Base-by-base conservation (phyloP, 192 early-diverging fungal genomes). In the Endogone sp. region DNA sequence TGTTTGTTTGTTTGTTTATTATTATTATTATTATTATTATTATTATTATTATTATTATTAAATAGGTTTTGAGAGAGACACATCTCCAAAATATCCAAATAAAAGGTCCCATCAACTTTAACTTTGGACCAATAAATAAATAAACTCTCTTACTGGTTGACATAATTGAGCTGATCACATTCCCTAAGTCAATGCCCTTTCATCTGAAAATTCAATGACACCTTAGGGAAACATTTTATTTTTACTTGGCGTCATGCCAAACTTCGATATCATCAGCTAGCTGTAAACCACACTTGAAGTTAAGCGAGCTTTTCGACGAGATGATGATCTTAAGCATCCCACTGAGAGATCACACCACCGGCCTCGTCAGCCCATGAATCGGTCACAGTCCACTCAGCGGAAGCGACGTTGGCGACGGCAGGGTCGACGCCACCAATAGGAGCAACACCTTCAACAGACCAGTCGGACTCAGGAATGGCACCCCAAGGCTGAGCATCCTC, bases 371-470 rank as follows among this genome's bases (percentile, higher is more conserved):
- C 59, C 66, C 71, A 68, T 58, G 62, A 58, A 73, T 75, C 62
- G 24, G 79, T 61, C 37, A 65, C 67, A 32, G 62, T 64, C 82
- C 82, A 85, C 62, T 85, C 81, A 29, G 75, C 80, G 62, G 74
- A 65, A 64, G 61, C 78, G 56, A 72, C 69, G 74, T 75, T 79
- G 63, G 79, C 81, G 58, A 78, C 60, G 22, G 67, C 66, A 67
- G 80, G 78, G 71, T 71, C 65, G 71, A 79, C 67, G 60, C 74
- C 81, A 66, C 78, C 79, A 27, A 71, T 55, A 66, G 85, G 61
- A 56, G 82, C 71, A 60, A 78, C 75, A 70, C 80, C 86, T 64
- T 85, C 86, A 59, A 85, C 83, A 73, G 86, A 89, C 90, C 92
- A 93, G 69, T 86, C 88, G 63, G 78, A 77, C 56, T 73, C 80